Conservation (phyloP, 257 asterid genomes). For the Thymus quinquecostatus region DNA sequence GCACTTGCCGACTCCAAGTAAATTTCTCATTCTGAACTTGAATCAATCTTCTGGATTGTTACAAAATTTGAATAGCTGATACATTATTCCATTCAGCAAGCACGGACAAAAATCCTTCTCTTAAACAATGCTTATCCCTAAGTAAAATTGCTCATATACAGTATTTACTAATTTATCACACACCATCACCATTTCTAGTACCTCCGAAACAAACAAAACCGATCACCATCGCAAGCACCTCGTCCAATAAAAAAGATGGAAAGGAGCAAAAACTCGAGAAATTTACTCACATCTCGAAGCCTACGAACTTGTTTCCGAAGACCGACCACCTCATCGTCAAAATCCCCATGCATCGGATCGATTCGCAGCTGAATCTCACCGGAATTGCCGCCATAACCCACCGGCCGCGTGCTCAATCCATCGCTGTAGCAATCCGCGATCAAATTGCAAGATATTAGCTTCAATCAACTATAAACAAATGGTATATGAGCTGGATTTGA, state of each 20-base stretch:
- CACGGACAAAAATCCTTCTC: neutral
- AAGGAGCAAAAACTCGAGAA: neutral
- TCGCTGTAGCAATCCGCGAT: constrained; percentile 47
- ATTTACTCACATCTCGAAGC: constrained; percentile 60
- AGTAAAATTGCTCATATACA: neutral
- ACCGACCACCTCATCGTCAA: constrained; percentile 82
- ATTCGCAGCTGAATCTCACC: constrained; percentile 89
- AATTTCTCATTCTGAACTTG: constrained; percentile 13
- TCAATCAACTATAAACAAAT: neutral
- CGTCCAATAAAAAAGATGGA: neutral
- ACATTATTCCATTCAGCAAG: constrained; percentile 4
- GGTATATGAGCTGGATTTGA: neutral
- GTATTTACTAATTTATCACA: neutral
- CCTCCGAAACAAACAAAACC: constrained; percentile 13
- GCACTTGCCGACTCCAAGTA: neutral
- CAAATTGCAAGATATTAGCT: neutral
- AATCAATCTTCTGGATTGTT: neutral
- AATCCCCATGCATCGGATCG: constrained; percentile 80
- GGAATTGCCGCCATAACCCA: constrained; percentile 63
- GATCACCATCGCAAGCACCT: neutral
- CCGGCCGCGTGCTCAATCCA: constrained; percentile 85
- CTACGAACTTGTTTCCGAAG: constrained; percentile 89
- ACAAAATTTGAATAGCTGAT: constrained; percentile 5
- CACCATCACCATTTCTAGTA: neutral
- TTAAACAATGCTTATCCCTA: no score